Percentiles rank a stretch among this genome's conserved stretches.
phyloP scores from a whole-genome alignment of 1,284 basidiomycete species.

The Agroathelia rolfsii region DNA sequence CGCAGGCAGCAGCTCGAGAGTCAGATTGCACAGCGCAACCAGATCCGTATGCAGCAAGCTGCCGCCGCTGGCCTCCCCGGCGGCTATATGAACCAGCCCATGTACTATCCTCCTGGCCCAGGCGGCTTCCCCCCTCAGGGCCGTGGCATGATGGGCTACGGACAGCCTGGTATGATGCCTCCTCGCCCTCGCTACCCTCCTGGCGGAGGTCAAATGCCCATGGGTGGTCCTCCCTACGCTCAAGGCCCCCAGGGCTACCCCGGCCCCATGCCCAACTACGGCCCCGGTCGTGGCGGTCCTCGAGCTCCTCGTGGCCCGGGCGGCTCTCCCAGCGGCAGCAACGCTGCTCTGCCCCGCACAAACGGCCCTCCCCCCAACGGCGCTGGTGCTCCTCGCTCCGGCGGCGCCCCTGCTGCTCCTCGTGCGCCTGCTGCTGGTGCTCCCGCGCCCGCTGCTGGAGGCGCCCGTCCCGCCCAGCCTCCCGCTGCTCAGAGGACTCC shows the following conservation, averaged over 20 bases:
- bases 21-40: slow-evolving; percentile 94
- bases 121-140: slow-evolving; percentile 73
- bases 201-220: slow-evolving; percentile 62
- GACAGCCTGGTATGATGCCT: slow-evolving; percentile 78
- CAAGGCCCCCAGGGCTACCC: slow-evolving; percentile 52
- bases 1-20: slow-evolving; percentile 98
- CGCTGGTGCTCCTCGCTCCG: slow-evolving; percentile 34
- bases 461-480: slow-evolving; percentile 25
- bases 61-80: slow-evolving; percentile 76
- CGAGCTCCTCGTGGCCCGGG: slow-evolving; percentile 43
- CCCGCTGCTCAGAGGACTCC: slow-evolving; percentile 27
- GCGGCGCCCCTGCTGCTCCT: slow-evolving; percentile 35
- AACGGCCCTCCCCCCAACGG: slow-evolving; percentile 38
- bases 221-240: slow-evolving; percentile 48
- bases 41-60: slow-evolving; percentile 91
- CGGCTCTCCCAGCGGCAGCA: slow-evolving; percentile 52
- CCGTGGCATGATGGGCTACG: slow-evolving; percentile 77
- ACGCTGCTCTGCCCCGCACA: slow-evolving; percentile 45
- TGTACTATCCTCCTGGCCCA: slow-evolving; percentile 84
- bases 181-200: slow-evolving; percentile 79
- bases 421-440: slow-evolving; percentile 36
- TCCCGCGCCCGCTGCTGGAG: slow-evolving; percentile 22
- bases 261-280: slow-evolving; percentile 33
- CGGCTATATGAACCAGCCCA: slow-evolving; percentile 75
- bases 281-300: slow-evolving; percentile 16